Base-by-base conservation (phyloP, 23 red algal genomes). In the Gracilaria caudata region DNA sequence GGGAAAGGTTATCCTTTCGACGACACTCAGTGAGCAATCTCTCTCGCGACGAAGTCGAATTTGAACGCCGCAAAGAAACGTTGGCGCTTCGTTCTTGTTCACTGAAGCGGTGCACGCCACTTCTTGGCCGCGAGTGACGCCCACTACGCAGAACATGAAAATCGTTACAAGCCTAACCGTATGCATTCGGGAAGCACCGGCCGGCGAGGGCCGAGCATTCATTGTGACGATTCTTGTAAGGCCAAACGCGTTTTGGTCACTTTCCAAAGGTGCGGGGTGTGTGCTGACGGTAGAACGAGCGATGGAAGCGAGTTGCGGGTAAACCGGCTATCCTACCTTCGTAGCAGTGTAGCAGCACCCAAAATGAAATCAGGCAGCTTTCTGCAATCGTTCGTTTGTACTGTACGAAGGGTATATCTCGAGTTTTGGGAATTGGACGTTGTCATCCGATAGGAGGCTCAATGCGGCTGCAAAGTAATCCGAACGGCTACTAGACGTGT, bases 1-100 rank as follows among this genome's bases (percentile, higher is more conserved):
- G 16, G 66, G 66, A 72, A 72, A 72, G 10, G 35, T 39, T 37
- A 72, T 36, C 20, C 16, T 37, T 21, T 72, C 66, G 66, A 34
- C 19, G 4, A 72, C 38, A 7, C 8, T 72, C 20, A 72, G 1
- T 13, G 66, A 72, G 35, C 66, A 72, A 43, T 72, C 26, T 11
- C 5, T n/a, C 35, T 40, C 38, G 19, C 66, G 66, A 37, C 33
- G 17, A 20, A 72, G 2, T 21, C 26, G 21, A 4, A 72, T 43
- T n/a, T n/a, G 35, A 16, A 26, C 35, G 0, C 66, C 66, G 35
- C 66, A 72, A 8, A 72, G 66, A 72, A 72, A 72, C 1, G 21
- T 4, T 39, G 66, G 66, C 21, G 66, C 35, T 21, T 43, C 6
- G 33, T 41, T 20, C 66, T 72, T 72, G 66, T 72, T 72, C 16